These are phyloP conservation scores for Alternaria metachromatica DNA, from an alignment of 2,329 filamentous ascomycete species.

Conservation along the genomic window DNA sequence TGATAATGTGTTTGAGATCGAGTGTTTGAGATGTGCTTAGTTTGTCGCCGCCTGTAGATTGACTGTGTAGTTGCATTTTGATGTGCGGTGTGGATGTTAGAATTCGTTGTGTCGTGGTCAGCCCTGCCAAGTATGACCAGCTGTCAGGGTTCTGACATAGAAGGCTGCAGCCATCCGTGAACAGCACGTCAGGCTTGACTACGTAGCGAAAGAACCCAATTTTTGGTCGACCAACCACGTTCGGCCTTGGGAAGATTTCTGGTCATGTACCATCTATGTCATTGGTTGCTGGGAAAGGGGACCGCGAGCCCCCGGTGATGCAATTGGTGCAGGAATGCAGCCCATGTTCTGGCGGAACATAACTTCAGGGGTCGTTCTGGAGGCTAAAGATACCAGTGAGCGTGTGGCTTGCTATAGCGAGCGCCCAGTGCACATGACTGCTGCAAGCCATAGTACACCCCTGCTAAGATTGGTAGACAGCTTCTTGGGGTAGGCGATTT, in stretches of 20 bases:
- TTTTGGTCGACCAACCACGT: slow-evolving; percentile 16
- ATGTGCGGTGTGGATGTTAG: slow-evolving; percentile 1
- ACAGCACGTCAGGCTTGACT: slow-evolving; percentile 21
- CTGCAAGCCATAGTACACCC: slow-evolving; percentile 30
- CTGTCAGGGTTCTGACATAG: slow-evolving; percentile 27
- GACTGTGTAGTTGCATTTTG: slow-evolving; percentile 5
- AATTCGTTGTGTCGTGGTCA: slow-evolving; percentile 11
- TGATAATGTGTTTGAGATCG: slow-evolving; percentile 1
- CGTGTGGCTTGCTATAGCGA: slow-evolving; percentile 26
- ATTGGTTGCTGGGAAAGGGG: slow-evolving; percentile 22
- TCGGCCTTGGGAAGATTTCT: slow-evolving; percentile 20
- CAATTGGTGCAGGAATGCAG: slow-evolving; percentile 41
- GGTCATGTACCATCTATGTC: slow-evolving; percentile 15
- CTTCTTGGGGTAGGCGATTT: slow-evolving; percentile 14
- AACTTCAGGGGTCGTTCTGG: slow-evolving; percentile 28
- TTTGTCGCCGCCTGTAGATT: slow-evolving; percentile 5
- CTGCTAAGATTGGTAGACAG: slow-evolving; percentile 27
- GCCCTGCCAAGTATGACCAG: slow-evolving; percentile 23
- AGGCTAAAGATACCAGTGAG: slow-evolving; percentile 29
- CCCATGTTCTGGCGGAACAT: slow-evolving; percentile 26
- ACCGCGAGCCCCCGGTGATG: slow-evolving; percentile 20
- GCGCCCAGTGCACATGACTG: slow-evolving; percentile 34
- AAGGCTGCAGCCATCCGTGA: slow-evolving; percentile 34
- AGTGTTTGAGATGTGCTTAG: slow-evolving; percentile 3
- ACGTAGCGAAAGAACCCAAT: slow-evolving; percentile 17